Conservation (phyloP, 805 yeast genomes). For the Clavispora phyllophila region DNA sequence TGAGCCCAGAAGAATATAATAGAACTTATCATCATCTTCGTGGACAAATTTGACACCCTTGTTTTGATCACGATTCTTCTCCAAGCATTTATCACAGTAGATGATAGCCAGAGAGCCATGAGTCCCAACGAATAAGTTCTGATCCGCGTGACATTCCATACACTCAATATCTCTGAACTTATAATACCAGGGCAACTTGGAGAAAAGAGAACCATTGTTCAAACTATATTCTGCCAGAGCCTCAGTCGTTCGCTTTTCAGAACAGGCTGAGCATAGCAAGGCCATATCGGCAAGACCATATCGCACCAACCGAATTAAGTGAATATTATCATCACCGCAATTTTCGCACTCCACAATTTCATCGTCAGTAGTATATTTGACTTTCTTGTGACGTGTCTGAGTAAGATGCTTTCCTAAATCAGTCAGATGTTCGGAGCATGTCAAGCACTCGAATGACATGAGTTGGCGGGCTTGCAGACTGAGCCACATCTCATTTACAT, state of each 20-base stretch:
- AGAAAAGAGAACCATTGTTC: slow-evolving; percentile 52
- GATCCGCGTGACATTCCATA: slow-evolving; percentile 38
- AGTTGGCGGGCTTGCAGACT: not conserved
- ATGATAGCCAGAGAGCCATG: slow-evolving; percentile 15
- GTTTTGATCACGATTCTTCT: slow-evolving; percentile 9
- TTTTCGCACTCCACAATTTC: slow-evolving; percentile 52
- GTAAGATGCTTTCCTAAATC: slow-evolving; percentile 50
- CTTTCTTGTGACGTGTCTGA: slow-evolving; percentile 46
- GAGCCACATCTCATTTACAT: not conserved
- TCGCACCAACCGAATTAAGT: slow-evolving; percentile 45
- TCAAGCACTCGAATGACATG: slow-evolving; percentile 26
- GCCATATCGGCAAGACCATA: slow-evolving; percentile 54
- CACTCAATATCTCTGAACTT: slow-evolving; percentile 50
- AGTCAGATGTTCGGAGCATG: slow-evolving; percentile 35
- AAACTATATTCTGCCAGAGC: slow-evolving; percentile 48
- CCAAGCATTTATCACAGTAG: slow-evolving; percentile 42
- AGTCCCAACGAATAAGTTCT: slow-evolving; percentile 34
- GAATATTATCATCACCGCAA: slow-evolving; percentile 50
- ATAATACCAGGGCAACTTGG: slow-evolving; percentile 42
- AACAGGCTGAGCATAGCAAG: slow-evolving; percentile 44
- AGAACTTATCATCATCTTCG: slow-evolving; percentile 44
- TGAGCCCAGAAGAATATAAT: slow-evolving; percentile 44
- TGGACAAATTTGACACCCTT: slow-evolving; percentile 24
- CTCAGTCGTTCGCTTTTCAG: slow-evolving; percentile 35
- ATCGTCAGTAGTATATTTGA: slow-evolving; percentile 23